phyloP scores from a whole-genome alignment of 2,329 filamentous ascomycete species.

The Cladophialophora yegresii region DNA sequence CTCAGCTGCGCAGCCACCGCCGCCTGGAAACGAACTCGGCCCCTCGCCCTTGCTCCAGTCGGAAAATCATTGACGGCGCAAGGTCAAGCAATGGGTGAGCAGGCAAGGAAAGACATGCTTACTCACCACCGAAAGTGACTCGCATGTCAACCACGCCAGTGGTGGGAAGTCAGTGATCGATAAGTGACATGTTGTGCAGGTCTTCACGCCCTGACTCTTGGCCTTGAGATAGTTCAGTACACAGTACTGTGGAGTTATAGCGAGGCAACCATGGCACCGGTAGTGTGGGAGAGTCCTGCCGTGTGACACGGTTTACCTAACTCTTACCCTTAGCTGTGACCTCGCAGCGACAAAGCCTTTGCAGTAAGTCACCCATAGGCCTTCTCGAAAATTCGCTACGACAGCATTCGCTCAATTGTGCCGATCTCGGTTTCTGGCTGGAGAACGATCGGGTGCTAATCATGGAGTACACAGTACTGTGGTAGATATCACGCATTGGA shows the following conservation, averaged over 20 bases:
- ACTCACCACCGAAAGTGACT: neutral
- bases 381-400: neutral
- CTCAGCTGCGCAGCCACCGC: conserved; percentile 7
- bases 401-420: neutral
- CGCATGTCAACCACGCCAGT: neutral
- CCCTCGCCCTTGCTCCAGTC: neutral
- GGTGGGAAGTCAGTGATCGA: neutral
- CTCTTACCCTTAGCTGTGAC: neutral
- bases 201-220: neutral
- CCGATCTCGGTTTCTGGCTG: neutral
- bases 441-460: neutral
- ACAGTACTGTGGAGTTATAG: too few relatives aligned
- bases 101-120: neutral
- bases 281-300: conserved; percentile 2
- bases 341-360: neutral
- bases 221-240: neutral
- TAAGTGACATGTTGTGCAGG: neutral
- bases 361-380: neutral
- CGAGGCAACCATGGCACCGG: neutral
- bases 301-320: conserved; percentile 3
- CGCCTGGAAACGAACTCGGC: conserved; percentile 8
- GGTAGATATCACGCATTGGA: neutral
- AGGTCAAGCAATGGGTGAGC: neutral
- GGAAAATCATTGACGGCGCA: conserved; percentile 2
- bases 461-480: too few relatives aligned